These are phyloP conservation scores for Aspergillus fumigatiaffinis DNA, from an alignment of 2,329 filamentous ascomycete genomes.

Conservation along the genomic window DNA sequence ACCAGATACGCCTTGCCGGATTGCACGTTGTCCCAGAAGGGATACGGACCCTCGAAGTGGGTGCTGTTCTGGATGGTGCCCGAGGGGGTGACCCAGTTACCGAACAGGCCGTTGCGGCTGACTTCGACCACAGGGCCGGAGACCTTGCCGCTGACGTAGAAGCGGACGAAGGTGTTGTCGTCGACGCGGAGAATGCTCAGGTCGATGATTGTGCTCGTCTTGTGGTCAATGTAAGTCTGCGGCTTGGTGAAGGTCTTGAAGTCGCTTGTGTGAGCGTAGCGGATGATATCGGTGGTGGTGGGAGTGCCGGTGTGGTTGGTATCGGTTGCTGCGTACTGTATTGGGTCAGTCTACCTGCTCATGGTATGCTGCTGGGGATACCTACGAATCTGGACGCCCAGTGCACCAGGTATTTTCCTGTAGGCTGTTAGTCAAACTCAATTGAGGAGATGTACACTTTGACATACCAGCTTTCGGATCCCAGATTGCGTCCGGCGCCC, in stretches of 20 bases:
- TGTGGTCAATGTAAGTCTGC: conserved; percentile 6
- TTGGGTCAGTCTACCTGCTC: background rate
- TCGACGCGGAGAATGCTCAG: conserved; percentile 6
- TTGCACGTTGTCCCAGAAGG: conserved; percentile 11
- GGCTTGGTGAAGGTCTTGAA: conserved; percentile 13
- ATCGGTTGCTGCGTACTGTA: conserved; percentile 9
- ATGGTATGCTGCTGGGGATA: no score
- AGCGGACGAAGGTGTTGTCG: conserved; percentile 8
- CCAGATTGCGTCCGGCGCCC: conserved; percentile 16
- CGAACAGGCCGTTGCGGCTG: conserved; percentile 9
- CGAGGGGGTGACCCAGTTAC: conserved; percentile 5
- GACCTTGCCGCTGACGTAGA: conserved; percentile 6
- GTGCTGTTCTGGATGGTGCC: conserved; percentile 6
- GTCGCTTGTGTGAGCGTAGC: conserved; percentile 12
- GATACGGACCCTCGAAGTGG: conserved; percentile 12
- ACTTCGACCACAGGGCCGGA: conserved; percentile 6
- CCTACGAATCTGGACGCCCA: conserved; percentile 13
- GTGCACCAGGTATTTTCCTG: conserved; percentile 12
- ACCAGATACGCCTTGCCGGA: conserved; percentile 9
- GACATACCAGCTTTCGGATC: conserved; percentile 7
- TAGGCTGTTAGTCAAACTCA: background rate
- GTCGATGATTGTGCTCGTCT: conserved; percentile 6
- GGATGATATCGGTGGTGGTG: conserved; percentile 5
- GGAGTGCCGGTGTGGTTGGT: conserved; percentile 6
- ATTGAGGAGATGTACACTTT: accelerated